Conservation (phyloP, 1,284 basidiomycete species). For the Melampsora allii-populina region DNA sequence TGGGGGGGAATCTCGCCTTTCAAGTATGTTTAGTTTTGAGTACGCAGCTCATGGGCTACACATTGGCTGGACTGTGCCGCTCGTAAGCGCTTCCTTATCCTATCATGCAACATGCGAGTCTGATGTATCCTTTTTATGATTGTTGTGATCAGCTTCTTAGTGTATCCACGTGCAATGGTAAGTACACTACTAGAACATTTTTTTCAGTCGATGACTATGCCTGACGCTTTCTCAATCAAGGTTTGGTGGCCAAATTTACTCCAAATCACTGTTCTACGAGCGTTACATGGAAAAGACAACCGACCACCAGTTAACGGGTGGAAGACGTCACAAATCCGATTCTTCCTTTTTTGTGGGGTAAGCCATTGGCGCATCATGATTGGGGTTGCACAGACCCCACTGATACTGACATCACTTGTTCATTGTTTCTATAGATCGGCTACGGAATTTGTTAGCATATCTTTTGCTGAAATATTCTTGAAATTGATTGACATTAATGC, state of each 20-base stretch:
- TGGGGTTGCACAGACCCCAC: not conserved
- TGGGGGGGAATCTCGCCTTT: not conserved
- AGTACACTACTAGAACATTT: not conserved
- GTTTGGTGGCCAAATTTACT: constrained; percentile 13
- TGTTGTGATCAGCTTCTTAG: not conserved
- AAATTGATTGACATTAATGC: not conserved
- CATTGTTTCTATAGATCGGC: not conserved
- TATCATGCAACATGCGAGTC: not conserved
- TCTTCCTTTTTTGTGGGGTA: not conserved
- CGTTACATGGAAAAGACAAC: not conserved
- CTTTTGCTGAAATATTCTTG: not conserved
- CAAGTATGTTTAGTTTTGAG: constrained; percentile 53
- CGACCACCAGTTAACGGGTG: not conserved
- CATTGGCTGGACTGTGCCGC: constrained; percentile 55
- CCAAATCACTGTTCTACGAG: not conserved
- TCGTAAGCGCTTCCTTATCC: not conserved
- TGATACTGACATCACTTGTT: not conserved
- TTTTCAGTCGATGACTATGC: not conserved
- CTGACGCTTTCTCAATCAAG: not conserved
- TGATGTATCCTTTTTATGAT: not conserved
- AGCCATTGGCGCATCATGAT: not conserved
- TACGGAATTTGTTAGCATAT: constrained; percentile 7
- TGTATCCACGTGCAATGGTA: constrained; percentile 7
- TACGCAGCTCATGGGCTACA: constrained; percentile 58
- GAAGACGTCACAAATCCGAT: constrained; percentile 7